A percentile compares a stretch with the other conserved stretches of the same genome.
Conservation (phyloP, 148 eudicot species). For the Mesembryanthemum crystallinum region DNA sequence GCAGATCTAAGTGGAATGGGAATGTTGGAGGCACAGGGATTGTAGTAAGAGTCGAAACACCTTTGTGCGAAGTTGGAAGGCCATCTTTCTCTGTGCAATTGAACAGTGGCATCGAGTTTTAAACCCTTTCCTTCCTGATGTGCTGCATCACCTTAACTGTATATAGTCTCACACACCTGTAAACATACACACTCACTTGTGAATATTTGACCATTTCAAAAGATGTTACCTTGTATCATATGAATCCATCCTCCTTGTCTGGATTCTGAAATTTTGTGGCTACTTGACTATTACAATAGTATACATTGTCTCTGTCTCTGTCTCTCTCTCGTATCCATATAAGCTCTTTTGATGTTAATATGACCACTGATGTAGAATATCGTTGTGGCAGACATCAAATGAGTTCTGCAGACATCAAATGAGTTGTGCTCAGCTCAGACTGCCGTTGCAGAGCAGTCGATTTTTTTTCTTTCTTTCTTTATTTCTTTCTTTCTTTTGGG, state of each 20-base stretch:
- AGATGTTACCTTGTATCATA: constrained; percentile 12
- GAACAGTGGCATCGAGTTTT: constrained; percentile 89
- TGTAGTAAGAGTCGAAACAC: constrained; percentile 75
- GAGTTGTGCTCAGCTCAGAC: too few species aligned
- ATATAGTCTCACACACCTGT: constrained; percentile 31
- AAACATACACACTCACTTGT: constrained; percentile 24
- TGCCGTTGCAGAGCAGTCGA: too few species aligned
- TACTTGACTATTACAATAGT: not conserved
- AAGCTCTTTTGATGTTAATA: too few species aligned
- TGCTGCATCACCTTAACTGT: constrained; percentile 24
- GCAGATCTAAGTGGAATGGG: constrained; percentile 98
- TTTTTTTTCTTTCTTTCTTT: too few species aligned
- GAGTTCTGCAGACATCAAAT: too few species aligned
- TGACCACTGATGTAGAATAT: too few species aligned
- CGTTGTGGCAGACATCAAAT: too few species aligned
- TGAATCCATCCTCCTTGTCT: constrained; percentile 27
- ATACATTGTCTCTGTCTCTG: not conserved
- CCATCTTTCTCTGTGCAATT: constrained; percentile 83
- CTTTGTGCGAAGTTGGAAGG: constrained; percentile 60
- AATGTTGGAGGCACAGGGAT: constrained; percentile 82
- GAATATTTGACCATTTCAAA: constrained; percentile 12
- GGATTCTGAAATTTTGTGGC: constrained; percentile 35
- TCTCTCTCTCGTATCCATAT: constrained; percentile 1
- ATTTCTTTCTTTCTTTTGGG: too few species aligned
- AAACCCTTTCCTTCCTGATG: constrained; percentile 15